Conservation (phyloP, 2,329 filamentous ascomycete species). For the Colletotrichum musicola region DNA sequence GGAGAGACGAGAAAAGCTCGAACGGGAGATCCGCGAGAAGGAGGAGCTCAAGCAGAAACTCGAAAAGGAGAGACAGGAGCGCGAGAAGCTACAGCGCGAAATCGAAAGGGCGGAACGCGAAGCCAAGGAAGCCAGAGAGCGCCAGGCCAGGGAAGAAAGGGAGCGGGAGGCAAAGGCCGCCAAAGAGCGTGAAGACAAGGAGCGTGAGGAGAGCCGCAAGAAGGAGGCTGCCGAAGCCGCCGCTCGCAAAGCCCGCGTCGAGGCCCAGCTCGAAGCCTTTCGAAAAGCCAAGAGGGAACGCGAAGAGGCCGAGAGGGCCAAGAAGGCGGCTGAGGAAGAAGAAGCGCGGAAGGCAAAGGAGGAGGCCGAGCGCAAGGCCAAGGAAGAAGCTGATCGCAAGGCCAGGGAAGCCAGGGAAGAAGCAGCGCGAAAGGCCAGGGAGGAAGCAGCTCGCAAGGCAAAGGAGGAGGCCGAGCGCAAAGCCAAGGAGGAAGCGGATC, state of each 20-base stretch:
- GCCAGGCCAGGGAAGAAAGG: slow-evolving; percentile 49
- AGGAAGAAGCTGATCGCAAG: slow-evolving; percentile 49
- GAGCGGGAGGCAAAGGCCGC: slow-evolving; percentile 49
- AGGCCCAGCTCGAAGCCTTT: slow-evolving; percentile 41
- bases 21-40: slow-evolving; percentile 50
- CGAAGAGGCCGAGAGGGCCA: slow-evolving; percentile 59
- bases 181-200: slow-evolving; percentile 55
- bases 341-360: slow-evolving; percentile 36
- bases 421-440: slow-evolving; percentile 54
- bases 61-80: slow-evolving; percentile 47
- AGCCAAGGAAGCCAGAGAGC: slow-evolving; percentile 40
- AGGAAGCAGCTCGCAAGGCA: slow-evolving; percentile 42
- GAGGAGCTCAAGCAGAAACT: slow-evolving; percentile 48
- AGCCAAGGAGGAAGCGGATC: slow-evolving; percentile 48
- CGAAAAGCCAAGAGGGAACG: slow-evolving; percentile 52
- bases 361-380: slow-evolving; percentile 44
- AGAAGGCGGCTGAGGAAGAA: slow-evolving; percentile 47
- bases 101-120: slow-evolving; percentile 64
- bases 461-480: slow-evolving; percentile 43
- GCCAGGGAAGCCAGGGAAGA: slow-evolving; percentile 53
- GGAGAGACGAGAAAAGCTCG: slow-evolving; percentile 51
- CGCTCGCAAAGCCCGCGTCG: slow-evolving; percentile 44
- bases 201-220: slow-evolving; percentile 45
- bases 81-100: slow-evolving; percentile 54
- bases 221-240: slow-evolving; percentile 48